Evolutionary conservation across 257 asterid genomes (phyloP).

Genomic region (Striga asiatica): DNA sequence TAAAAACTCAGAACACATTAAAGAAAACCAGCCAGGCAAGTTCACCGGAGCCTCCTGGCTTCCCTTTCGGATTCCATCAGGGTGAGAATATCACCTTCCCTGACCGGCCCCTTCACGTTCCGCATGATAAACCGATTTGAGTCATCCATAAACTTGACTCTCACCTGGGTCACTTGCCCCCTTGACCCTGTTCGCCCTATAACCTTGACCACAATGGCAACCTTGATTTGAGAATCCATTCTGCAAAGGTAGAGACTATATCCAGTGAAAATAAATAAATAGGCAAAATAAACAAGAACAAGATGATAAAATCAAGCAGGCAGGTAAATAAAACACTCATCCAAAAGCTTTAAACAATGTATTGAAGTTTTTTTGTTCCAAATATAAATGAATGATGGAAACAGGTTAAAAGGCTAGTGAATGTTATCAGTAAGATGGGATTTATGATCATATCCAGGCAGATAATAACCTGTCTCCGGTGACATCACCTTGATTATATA

Average conservation of each 20-base stretch:
- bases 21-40: not conserved
- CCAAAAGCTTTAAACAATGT: too few species aligned
- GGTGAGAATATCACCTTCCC: constrained; percentile 25
- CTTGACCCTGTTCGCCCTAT: constrained; percentile 21
- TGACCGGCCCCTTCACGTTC: constrained; percentile 21
- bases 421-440: too few species aligned
- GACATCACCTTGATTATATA: too few species aligned
- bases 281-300: too few species aligned
- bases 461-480: too few species aligned
- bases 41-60: constrained; percentile 23
- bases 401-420: too few species aligned
- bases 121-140: constrained; percentile 17
- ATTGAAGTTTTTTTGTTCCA: too few species aligned
- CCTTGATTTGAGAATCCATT: constrained; percentile 19
- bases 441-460: too few species aligned
- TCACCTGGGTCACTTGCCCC: constrained; percentile 22
- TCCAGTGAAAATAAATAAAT: not conserved
- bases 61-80: constrained; percentile 27
- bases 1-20: not conserved
- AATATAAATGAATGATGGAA: too few species aligned
- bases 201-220: constrained; percentile 18
- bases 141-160: constrained; percentile 20
- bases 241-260: not conserved
- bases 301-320: too few species aligned
- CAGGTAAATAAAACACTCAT: too few species aligned